phyloP scores from a whole-genome alignment of 164 flowering plant species.

The Chimonanthus salicifolius region DNA sequence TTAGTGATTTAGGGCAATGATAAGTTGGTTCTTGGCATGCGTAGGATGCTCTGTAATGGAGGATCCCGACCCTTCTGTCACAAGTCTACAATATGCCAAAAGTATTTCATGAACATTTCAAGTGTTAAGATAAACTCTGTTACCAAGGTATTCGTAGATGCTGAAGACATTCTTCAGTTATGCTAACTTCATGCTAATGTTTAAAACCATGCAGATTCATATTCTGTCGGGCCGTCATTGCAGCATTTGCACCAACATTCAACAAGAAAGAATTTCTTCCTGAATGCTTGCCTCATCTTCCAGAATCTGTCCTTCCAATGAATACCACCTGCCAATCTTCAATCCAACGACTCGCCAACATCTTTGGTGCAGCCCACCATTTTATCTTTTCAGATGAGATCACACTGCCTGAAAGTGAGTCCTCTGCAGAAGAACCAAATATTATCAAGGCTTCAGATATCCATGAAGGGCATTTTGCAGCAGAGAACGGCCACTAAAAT shows the following conservation, averaged over 20 bases:
- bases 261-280: constrained; percentile 63
- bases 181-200: constrained; percentile 1
- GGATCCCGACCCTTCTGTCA: too few relatives aligned
- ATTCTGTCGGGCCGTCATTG: constrained; percentile 66
- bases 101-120: too few relatives aligned
- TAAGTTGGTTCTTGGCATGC: too few relatives aligned
- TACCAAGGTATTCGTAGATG: too few relatives aligned
- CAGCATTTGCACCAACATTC: constrained; percentile 42
- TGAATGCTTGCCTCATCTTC: constrained; percentile 71
- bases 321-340: constrained; percentile 31
- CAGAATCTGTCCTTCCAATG: constrained; percentile 44
- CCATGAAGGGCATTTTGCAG: constrained; percentile 6
- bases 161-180: too few relatives aligned
- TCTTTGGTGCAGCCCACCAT: constrained; percentile 44
- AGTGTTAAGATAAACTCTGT: too few relatives aligned
- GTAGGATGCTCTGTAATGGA: too few relatives aligned
- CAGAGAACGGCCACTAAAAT: constrained; percentile 7
- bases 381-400: constrained; percentile 45
- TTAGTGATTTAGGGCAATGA: too few relatives aligned
- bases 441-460: neutral
- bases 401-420: constrained; percentile 20
- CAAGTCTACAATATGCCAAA: too few relatives aligned
- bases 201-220: constrained; percentile 52
- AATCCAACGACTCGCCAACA: constrained; percentile 41
- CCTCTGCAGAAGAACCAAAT: constrained; percentile 1